Base-by-base conservation (phyloP, 345 rosid genomes). In the Eucalyptus victrix region DNA sequence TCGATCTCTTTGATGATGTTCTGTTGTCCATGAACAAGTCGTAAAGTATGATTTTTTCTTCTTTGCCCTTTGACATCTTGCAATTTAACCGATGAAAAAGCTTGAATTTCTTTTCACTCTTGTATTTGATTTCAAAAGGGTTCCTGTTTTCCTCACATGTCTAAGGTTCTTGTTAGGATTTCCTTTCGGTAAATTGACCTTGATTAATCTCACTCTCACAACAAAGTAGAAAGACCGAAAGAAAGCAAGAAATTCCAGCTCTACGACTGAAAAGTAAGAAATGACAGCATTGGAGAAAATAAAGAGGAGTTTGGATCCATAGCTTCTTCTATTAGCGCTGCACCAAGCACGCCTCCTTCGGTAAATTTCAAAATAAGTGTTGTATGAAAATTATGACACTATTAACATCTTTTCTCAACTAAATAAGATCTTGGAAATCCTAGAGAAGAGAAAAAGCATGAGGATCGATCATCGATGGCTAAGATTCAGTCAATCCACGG, bases 401-500 rank as follows among this genome's bases (percentile, higher is more conserved):
- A 32, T 17, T 17, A 32, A 0, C 5, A 8, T 32, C 0, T 67
- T 32, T 67, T 67, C 42, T 32, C 1, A 32, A 8, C 0, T 8
- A 2, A n/a, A 32, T 23, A 0, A 32, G 23, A 9, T 32, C 1
- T 7, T 4, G 1, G 0, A 67, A 18, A 3, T 0, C 3, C 1
- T 16, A 1, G 21, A 67, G 40, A 23, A 67, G 80, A 67, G 80
- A 67, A 1, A 67, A 67, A 32, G 80, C 5, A 65, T 1, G 0
- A n/a, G 37, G 37, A 65, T 65, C 19, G 3, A 30, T 8, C 40
- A 32, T 15, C 23, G 11, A 32, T 32, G 42, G 42, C 23, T 23
- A 65, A 65, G 72, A 65, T n/a, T 65, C 37, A n/a, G 0, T 30
- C 37, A 8, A 17, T 67, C 23, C 37, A 4, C 1, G 40, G 5